Conservation (phyloP, 2,329 filamentous ascomycete species). For the Periconia digitata region DNA sequence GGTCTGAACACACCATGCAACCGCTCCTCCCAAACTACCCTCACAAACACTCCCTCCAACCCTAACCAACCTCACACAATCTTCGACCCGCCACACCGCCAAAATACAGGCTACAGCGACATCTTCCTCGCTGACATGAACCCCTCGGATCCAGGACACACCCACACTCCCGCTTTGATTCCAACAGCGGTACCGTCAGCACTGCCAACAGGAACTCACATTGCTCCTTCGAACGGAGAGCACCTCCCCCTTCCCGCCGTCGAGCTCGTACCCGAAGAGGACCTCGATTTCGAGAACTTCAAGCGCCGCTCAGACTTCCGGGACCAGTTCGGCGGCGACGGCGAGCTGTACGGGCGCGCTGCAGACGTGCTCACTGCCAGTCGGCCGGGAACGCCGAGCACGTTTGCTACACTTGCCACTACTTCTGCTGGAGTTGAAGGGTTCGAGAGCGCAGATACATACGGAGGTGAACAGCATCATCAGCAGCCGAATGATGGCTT, state of each 20-base stretch:
- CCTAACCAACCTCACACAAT: slow-evolving; percentile 51
- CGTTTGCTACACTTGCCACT: slow-evolving; percentile 25
- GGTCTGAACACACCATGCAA: slow-evolving; percentile 66
- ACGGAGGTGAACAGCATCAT: slow-evolving; percentile 4
- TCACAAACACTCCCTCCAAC: not conserved
- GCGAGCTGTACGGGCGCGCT: slow-evolving; percentile 58
- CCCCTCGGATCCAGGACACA: slow-evolving; percentile 55
- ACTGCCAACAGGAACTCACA: not conserved
- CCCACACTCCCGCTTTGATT: not conserved
- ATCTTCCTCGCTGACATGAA: slow-evolving; percentile 79
- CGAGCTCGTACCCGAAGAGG: slow-evolving; percentile 81
- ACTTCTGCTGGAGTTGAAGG: slow-evolving; percentile 14
- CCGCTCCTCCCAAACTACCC: not conserved
- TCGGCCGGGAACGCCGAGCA: slow-evolving; percentile 31
- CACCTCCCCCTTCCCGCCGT: slow-evolving; percentile 58
- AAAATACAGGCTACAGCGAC: slow-evolving; percentile 67
- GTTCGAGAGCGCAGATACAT: slow-evolving; percentile 10
- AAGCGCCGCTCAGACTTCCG: slow-evolving; percentile 87
- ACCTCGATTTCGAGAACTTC: slow-evolving; percentile 87
- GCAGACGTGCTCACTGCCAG: slow-evolving; percentile 54
- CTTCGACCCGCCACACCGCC: slow-evolving; percentile 27
- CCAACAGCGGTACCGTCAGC: no score
- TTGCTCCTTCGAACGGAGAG: no score
- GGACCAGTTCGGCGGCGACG: slow-evolving; percentile 76
- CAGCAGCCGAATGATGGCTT: no score